phyloP scores from a whole-genome alignment of 306 rosid genomes.

The Prunus persica region DNA sequence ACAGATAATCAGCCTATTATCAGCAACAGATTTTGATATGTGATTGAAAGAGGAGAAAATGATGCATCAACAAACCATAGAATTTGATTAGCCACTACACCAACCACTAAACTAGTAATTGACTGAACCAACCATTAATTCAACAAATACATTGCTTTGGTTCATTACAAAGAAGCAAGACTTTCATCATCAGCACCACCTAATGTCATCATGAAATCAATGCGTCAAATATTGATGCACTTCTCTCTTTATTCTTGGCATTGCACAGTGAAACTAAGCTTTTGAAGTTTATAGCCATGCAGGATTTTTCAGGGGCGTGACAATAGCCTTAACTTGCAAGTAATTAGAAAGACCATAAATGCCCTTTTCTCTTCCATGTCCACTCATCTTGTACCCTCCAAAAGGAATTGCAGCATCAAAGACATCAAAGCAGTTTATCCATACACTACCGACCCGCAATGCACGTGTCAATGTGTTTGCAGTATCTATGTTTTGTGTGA shows the following conservation, averaged over 20 bases:
- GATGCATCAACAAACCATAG: neutral
- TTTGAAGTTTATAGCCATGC: constrained; percentile 66
- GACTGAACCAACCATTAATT: neutral
- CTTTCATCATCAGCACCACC: constrained; percentile 10
- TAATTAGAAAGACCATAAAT: constrained; percentile 68
- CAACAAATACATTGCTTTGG: neutral
- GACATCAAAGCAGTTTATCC: constrained; percentile 74
- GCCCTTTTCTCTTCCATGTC: constrained; percentile 90
- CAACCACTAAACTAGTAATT: neutral
- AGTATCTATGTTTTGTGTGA: constrained; percentile 65
- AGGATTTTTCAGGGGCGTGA: constrained; percentile 64
- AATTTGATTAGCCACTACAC: neutral
- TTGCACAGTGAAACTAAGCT: neutral
- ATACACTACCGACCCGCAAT: constrained; percentile 71
- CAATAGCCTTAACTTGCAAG: constrained; percentile 95
- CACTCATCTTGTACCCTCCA: constrained; percentile 96
- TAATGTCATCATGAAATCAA: neutral
- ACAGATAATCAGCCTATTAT: neutral
- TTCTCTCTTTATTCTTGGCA: constrained; percentile 25
- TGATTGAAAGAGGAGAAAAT: neutral
- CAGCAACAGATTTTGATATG: neutral
- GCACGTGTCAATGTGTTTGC: constrained; percentile 75
- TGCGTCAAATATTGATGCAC: neutral
- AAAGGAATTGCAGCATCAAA: constrained; percentile 94
- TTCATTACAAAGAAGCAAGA: constrained; percentile 9